Evolutionary conservation across 495 filamentous ascomycete species (phyloP).

Genomic region (Astrothelium subdiscretum): DNA sequence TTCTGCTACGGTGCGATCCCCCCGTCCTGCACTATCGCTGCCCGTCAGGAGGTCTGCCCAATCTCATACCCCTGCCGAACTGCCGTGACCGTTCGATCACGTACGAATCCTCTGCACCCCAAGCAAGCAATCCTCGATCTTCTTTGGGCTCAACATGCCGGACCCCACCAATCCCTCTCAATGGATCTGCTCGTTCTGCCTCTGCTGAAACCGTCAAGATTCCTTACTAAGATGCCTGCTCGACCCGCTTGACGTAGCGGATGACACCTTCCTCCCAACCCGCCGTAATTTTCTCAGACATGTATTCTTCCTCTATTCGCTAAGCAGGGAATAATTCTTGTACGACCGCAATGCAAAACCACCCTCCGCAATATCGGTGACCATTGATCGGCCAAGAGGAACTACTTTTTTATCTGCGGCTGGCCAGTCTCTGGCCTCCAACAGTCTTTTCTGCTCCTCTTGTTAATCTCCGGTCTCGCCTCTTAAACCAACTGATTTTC

Average conservation of each 20-base stretch:
- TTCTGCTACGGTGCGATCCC: background rate
- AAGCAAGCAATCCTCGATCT: background rate
- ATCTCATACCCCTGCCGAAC: background rate
- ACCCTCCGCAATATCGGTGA: background rate
- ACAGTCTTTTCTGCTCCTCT: background rate
- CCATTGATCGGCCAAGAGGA: background rate
- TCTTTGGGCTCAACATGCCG: background rate
- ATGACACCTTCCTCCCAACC: constrained; percentile 19
- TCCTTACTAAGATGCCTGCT: constrained; percentile 4
- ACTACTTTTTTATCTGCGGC: background rate
- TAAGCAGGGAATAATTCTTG: constrained; percentile 2
- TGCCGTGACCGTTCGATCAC: background rate
- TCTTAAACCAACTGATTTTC: background rate
- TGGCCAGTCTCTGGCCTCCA: background rate
- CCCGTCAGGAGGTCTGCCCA: background rate
- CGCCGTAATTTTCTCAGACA: background rate
- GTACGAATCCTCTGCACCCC: background rate
- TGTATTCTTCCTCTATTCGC: background rate
- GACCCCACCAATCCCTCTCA: background rate
- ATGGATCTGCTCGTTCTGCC: background rate
- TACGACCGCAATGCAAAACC: constrained; percentile 20
- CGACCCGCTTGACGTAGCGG: constrained; percentile 15
- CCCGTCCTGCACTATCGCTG: background rate
- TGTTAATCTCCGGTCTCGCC: background rate
- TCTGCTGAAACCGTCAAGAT: background rate